Base-by-base conservation (phyloP, 352 stramenopile genomes). In the Globisporangium lucens region DNA sequence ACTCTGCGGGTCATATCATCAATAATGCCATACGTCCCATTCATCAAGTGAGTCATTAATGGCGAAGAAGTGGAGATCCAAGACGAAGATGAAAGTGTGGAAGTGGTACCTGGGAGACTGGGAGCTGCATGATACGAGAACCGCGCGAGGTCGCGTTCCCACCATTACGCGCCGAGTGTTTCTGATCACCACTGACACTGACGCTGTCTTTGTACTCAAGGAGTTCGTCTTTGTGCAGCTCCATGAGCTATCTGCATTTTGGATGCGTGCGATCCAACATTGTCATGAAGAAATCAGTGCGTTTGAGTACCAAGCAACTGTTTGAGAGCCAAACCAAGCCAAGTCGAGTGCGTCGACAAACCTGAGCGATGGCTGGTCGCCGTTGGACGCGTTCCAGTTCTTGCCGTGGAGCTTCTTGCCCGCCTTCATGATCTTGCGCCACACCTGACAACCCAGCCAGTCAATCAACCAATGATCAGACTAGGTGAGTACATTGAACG, bases 151-250 rank as follows among this genome's bases (percentile, higher is more conserved):
- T 49, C 36, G 12, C 9, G n/a, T 53, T 63, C 17, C 6, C 46
- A 22, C 43, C 43, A 38, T 1, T 30, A 41, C 13, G 13, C 29
- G 15, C 36, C 29, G 30, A 47, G 38, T 47, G 38, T 7, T 47
- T 47, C 3, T 30, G 13, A 36, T 57, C 24, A 27, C 49, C 56
- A 8, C 73, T 68, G 15, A 62, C 75, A 8, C 73, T 68, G 15
- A 62, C 75, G 12, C 4, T 47, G 1, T 70, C 70, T 62, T 89
- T 90, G 58, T 84, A 79, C 41, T 85, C 81, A 0, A 91, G 72
- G 20, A 94, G 70, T 58, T 94, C 83, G 3, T 90, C 78, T 47
- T 91, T 92, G 68, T 90, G 79, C 6, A 82, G 53, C 65, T 90
- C 81, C 79, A 91, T 91, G 9, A 89, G 68, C 38, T 89, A 81